These are phyloP conservation scores for Curvularia spicifera DNA, from an alignment of 2,329 filamentous ascomycete genomes.

Conservation along the genomic window DNA sequence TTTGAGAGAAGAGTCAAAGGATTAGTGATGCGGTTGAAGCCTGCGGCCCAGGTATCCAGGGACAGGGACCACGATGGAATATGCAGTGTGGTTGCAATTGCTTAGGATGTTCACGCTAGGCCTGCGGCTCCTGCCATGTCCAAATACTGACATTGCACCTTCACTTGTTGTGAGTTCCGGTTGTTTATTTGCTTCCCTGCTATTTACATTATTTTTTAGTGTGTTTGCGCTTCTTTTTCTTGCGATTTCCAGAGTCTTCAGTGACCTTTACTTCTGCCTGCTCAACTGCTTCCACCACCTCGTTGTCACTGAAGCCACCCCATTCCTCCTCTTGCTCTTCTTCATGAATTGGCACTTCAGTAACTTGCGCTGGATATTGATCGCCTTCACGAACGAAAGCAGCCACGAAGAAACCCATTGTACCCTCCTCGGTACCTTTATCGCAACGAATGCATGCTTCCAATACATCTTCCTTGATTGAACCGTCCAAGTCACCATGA, in stretches of 20 bases:
- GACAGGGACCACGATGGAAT: not conserved
- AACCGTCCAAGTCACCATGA: constrained; percentile 51
- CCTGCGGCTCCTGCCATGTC: not conserved
- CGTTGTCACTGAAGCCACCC: constrained; percentile 53
- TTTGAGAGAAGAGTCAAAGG: not conserved
- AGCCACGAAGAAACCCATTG: constrained; percentile 97
- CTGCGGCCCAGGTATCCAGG: not conserved
- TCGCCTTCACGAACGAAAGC: constrained; percentile 71
- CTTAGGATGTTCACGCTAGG: not conserved
- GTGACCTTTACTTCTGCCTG: not conserved
- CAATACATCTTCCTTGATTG: constrained; percentile 53
- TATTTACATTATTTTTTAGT: not conserved
- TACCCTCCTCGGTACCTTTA: constrained; percentile 79
- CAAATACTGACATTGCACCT: not conserved
- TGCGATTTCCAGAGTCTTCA: constrained; percentile 14
- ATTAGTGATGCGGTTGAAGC: not conserved
- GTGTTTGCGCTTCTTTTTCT: constrained; percentile 33
- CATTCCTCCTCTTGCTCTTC: constrained; percentile 49
- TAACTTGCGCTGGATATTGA: constrained; percentile 3
- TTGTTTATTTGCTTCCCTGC: not conserved
- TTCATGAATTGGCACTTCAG: constrained; percentile 4
- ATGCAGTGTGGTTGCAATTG: not conserved
- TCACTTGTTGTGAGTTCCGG: not conserved
- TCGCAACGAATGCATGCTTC: constrained; percentile 83
- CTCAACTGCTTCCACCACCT: constrained; percentile 12